Base-by-base conservation (phyloP, 2,329 filamentous ascomycete genomes). In the Graphilbum sp. region DNA sequence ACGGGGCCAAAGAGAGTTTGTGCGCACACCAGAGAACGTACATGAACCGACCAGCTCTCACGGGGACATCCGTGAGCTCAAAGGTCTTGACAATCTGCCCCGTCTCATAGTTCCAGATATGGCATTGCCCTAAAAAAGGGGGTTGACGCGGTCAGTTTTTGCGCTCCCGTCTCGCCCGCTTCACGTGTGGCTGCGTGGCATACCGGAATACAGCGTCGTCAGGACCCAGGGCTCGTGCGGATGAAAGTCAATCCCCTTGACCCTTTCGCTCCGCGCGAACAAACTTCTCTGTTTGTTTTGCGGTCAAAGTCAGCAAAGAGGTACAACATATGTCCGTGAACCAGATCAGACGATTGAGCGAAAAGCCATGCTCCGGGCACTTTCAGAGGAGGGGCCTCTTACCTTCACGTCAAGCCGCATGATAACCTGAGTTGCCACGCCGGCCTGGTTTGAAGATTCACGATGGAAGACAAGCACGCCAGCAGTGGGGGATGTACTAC, bases 71-170 rank as follows among this genome's bases (percentile, higher is more conserved):
- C 56, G 88, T 95, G 48, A 96, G 77, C 65, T 98, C 90, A 60
- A 98, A 98, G 5, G 88, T 95, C 69, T 96, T 96, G 63, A 98
- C 85, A 46, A 96, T 87, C 46, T 87, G 81, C 59, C 93, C 86
- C 37, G 86, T 92, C 63, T 93, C 88, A 61, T 93, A 94, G 25
- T 88, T 95, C 87, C 90, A 96, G 57, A 98, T 96, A 66, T 96
- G 92, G 57, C 93, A 90, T 67, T 96, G 88, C 59, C 90, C 85
- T 86, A 25, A 25, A 25, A 12, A 12, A 12, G 23, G 7, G 23
- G 7, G 31, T 15, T 25, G 2, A 15, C n/a, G 15, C 6, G 15
- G 7, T n/a, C n/a, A 15, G 8, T 25, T 5, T 15, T 32, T 30
- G 5, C 15, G 9, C 27, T 6, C 27, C 15, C 10, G 19, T n/a